Percentiles rank a stretch among this genome's conserved stretches.
These are phyloP conservation scores for Euphorbia tirucalli DNA, from an alignment of 345 rosid genomes.

Conservation along the genomic window DNA sequence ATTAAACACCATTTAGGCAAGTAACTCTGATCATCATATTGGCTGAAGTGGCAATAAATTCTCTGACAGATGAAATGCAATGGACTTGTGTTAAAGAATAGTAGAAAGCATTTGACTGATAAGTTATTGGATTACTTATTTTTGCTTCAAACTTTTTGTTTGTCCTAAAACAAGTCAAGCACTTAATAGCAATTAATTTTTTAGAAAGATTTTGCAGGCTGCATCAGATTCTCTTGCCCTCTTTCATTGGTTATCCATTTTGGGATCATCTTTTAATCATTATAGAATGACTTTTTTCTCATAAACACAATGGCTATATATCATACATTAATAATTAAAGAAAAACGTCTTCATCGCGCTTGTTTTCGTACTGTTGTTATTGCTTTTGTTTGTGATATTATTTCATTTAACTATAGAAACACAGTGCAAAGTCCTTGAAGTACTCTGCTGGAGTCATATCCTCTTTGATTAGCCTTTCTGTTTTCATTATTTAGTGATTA, in stretches of 20 bases:
- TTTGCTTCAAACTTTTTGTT: not conserved
- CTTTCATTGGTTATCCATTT: not conserved
- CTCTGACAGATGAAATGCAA: not conserved
- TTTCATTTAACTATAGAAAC: too few species aligned
- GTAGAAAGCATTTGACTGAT: not conserved
- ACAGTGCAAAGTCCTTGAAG: too few species aligned
- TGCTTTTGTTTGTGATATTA: too few species aligned
- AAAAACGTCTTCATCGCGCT: too few species aligned
- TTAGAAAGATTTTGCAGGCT: not conserved
- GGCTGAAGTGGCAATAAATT: not conserved
- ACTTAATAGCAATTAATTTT: not conserved
- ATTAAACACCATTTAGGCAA: too few species aligned
- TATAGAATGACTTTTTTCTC: not conserved
- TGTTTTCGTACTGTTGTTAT: too few species aligned
- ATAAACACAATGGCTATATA: not conserved
- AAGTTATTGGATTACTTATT: not conserved
- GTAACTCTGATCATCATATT: too few species aligned
- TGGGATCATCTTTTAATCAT: not conserved
- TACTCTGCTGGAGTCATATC: too few species aligned
- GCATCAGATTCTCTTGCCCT: not conserved
- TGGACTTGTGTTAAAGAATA: not conserved
- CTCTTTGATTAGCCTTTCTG: too few species aligned
- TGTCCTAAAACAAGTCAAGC: not conserved
- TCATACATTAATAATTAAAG: too few species aligned
- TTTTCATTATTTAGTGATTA: too few species aligned